These are phyloP conservation scores for Penicillium bovifimosum DNA, from an alignment of 495 filamentous ascomycete species.

Conservation along the genomic window DNA sequence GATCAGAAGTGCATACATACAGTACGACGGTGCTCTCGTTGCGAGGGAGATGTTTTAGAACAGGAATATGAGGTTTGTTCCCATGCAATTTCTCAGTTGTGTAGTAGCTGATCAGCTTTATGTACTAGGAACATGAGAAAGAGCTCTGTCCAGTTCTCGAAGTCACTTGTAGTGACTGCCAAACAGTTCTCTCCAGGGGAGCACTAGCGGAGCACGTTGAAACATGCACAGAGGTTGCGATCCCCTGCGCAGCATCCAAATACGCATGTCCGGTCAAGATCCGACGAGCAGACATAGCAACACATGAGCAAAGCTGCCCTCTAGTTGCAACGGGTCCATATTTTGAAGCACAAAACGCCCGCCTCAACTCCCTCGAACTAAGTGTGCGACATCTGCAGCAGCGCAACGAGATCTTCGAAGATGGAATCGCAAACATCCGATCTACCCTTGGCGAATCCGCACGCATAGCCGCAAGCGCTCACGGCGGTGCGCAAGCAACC, in stretches of 20 bases:
- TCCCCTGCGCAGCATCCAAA: constrained; percentile 48
- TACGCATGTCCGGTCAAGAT: constrained; percentile 52
- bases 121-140: constrained; percentile 42
- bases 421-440: constrained; percentile 46
- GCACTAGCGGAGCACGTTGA: constrained; percentile 47
- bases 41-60: constrained; percentile 50
- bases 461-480: constrained; percentile 7
- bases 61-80: constrained; percentile 51
- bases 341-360: constrained; percentile 51
- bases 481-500: constrained; percentile 1
- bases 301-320: constrained; percentile 51
- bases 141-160: constrained; percentile 46
- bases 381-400: constrained; percentile 51
- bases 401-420: constrained; percentile 55
- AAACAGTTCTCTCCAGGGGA: constrained; percentile 39
- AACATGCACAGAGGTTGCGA: constrained; percentile 48
- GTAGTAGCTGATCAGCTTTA: not conserved
- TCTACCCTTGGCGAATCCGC: constrained; percentile 37
- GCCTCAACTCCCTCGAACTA: constrained; percentile 51
- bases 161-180: constrained; percentile 51
- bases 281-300: constrained; percentile 43
- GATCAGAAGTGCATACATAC: constrained; percentile 52
- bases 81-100: not conserved
- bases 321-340: constrained; percentile 56
- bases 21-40: constrained; percentile 48